These are phyloP conservation scores for Colletotrichum nymphaeae DNA, from an alignment of 2,329 filamentous ascomycete species.

Conservation along the genomic window DNA sequence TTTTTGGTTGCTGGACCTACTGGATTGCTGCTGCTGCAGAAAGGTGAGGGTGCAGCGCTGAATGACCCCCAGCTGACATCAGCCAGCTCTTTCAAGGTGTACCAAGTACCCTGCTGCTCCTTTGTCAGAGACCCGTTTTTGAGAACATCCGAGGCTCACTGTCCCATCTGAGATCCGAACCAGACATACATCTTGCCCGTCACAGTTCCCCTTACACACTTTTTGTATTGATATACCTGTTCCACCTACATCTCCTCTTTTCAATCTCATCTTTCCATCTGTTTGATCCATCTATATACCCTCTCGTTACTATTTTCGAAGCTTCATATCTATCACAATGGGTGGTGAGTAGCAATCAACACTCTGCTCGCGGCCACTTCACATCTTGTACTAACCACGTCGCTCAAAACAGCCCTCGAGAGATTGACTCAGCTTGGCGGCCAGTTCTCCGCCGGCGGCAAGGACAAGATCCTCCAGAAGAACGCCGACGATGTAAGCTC, in stretches of 20 bases:
- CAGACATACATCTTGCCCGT: conserved; percentile 2
- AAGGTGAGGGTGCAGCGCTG: neutral
- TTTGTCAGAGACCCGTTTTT: conserved; percentile 4
- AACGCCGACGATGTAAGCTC: conserved; percentile 71
- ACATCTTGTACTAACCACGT: neutral
- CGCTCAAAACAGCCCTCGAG: conserved; percentile 59
- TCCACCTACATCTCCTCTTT: neutral
- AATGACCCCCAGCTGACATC: conserved; percentile 31
- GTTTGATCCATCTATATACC: neutral
- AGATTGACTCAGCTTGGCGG: conserved; percentile 70
- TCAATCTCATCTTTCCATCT: neutral
- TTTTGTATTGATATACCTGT: conserved; percentile 11
- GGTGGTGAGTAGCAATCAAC: conserved; percentile 46
- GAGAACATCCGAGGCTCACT: conserved; percentile 34
- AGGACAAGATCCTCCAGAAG: conserved; percentile 72
- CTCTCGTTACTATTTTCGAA: conserved; percentile 1
- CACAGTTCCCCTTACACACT: neutral
- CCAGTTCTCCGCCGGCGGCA: conserved; percentile 66
- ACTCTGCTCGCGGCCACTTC: conserved; percentile 26
- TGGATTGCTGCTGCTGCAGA: too few relatives aligned
- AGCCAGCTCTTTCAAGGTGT: conserved; percentile 16
- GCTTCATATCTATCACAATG: conserved; percentile 44
- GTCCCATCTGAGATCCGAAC: conserved; percentile 23
- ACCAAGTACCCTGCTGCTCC: neutral
- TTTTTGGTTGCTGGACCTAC: neutral